phyloP scores from a whole-genome alignment of 768 basidiomycete species.

The Auriscalpium vulgare region DNA sequence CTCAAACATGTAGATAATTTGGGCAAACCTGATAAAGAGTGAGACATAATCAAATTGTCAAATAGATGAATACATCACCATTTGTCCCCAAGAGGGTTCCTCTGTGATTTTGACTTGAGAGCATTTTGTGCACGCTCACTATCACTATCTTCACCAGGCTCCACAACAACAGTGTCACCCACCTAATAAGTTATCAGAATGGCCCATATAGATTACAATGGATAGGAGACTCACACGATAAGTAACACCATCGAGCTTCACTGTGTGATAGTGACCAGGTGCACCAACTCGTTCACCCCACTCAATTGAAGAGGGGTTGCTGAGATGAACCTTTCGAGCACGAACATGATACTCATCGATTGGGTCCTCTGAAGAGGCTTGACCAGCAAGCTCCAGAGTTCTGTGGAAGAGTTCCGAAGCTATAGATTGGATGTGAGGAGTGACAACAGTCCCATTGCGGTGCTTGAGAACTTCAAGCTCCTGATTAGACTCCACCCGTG shows the following conservation, averaged over 20 bases:
- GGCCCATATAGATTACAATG: neutral
- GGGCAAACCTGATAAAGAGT: conserved; percentile 48
- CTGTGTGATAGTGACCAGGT: conserved; percentile 33
- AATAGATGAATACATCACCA: conserved; percentile 38
- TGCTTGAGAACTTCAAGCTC: conserved; percentile 31
- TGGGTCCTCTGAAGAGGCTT: neutral
- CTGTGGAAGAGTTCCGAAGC: neutral
- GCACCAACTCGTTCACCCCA: conserved; percentile 25
- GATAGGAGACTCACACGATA: conserved; percentile 36
- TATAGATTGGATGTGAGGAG: neutral
- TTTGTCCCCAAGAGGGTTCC: conserved; percentile 49
- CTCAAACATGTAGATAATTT: conserved; percentile 59
- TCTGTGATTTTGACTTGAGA: conserved; percentile 31
- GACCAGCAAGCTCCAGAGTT: neutral
- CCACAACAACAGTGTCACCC: conserved; percentile 58
- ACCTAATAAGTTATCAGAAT: conserved; percentile 28
- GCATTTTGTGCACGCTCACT: conserved; percentile 34
- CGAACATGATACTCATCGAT: neutral
- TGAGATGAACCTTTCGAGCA: neutral
- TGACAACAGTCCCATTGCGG: conserved; percentile 24
- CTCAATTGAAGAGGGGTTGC: conserved; percentile 24
- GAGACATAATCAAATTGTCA: neutral
- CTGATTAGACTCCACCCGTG: neutral
- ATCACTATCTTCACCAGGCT: conserved; percentile 45
- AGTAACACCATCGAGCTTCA: conserved; percentile 46